Conservation (phyloP, 2,329 filamentous ascomycete genomes). For the Fonsecaea monophora region DNA sequence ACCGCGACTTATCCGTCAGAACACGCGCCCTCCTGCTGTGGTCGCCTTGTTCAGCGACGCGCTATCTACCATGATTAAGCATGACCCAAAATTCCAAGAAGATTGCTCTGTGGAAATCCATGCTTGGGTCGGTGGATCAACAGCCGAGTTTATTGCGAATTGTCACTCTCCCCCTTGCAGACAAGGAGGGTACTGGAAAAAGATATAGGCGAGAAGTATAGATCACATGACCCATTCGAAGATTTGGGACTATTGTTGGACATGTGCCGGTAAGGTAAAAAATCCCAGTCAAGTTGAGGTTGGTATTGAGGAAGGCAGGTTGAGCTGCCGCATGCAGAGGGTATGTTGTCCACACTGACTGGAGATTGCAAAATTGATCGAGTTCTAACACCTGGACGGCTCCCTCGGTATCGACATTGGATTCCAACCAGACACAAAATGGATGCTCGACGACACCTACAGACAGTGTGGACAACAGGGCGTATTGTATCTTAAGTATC, state of each 20-base stretch:
- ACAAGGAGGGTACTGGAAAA: not conserved
- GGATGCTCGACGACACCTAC: not conserved
- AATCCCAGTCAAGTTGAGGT: not conserved
- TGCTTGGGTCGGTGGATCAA: conserved; percentile 1
- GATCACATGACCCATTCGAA: not conserved
- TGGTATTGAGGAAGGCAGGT: not conserved
- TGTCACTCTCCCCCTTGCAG: too few species aligned
- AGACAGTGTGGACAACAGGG: too few species aligned
- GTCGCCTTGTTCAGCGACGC: not conserved
- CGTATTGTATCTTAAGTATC: too few species aligned
- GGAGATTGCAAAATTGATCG: not conserved
- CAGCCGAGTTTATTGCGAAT: conserved; percentile 3
- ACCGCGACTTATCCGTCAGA: not conserved
- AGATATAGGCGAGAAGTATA: not conserved
- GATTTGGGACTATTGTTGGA: too few species aligned
- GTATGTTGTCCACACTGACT: not conserved
- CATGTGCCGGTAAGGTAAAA: too few species aligned
- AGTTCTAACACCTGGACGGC: not conserved
- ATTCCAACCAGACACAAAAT: not conserved
- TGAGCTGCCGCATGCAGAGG: not conserved
- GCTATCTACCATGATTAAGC: conserved; percentile 2
- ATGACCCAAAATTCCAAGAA: not conserved
- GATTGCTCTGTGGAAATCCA: not conserved
- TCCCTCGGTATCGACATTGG: not conserved
- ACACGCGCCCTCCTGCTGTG: not conserved